Evolutionary conservation across 306 rosid species (phyloP), one percentile per base, ranked within the genome.

Genomic region (Comarum palustre): DNA sequence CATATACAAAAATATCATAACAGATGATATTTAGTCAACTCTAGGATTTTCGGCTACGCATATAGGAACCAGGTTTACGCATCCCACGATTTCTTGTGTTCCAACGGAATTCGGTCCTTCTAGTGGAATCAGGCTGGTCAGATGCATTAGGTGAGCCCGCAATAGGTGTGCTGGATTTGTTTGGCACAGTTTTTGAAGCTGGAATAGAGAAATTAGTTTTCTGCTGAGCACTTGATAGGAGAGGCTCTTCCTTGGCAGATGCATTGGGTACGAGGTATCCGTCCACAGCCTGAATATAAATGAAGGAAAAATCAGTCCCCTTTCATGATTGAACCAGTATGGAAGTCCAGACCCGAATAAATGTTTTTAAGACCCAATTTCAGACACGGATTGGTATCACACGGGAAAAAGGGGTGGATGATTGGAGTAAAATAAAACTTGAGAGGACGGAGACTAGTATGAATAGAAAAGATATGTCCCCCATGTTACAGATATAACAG

Each of bases 11-110:
- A 39, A 72, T 42, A 72, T 58, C 54, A 57, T 57, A 25, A 12
- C 29, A 25, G 58, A 39, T 14, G 8, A 57, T 16, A 41, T 16
- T 52, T n/a, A 2, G 17, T 66, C 59, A 68, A 45, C 75, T 60
- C 42, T 13, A 63, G 16, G 65, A 50, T 57, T 43, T 77, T 69
- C 75, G 62, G 68, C 64, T 68, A 71, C 55, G 48, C 72, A 81
- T 77, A 57, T 65, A 77, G 13, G 74, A 71, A 68, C 82, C 68
- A 25, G 72, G 60, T 60, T 71, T 87, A 77, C 75, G 80, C 83
- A 72, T 86, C 75, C 83, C 76, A 47, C 79, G 81, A 59, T 78
- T 80, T 75, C 86, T 86, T 67, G 81, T 84, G 22, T 67, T 84
- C 83, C 65, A 71, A n/a, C 83, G 79, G 41, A 71, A 17, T 78